Conservation (phyloP, 1,284 basidiomycete species). For the Fistulinella cinereoalba region DNA sequence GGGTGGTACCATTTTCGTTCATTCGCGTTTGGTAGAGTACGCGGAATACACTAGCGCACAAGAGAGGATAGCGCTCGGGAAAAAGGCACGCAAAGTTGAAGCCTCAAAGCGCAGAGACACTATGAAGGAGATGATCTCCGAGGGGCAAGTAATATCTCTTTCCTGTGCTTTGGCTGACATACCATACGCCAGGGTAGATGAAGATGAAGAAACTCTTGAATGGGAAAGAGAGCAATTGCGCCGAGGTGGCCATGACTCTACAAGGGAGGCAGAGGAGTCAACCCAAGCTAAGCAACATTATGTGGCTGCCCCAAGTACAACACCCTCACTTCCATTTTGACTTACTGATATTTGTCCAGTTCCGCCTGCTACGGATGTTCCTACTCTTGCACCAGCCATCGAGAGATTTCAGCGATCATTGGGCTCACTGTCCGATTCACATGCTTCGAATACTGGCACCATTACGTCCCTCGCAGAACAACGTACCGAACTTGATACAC, state of each 20-base stretch:
- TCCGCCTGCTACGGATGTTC: constrained; percentile 56
- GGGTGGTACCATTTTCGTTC: constrained; percentile 9
- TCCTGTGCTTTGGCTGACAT: constrained; percentile 12
- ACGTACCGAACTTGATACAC: constrained; percentile 63
- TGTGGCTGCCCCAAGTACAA: constrained; percentile 73
- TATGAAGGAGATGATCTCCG: constrained; percentile 86
- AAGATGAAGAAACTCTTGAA: constrained; percentile 85
- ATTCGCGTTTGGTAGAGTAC: constrained; percentile 53
- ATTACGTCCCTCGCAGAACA: constrained; percentile 67
- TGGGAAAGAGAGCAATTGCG: constrained; percentile 90
- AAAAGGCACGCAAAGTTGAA: constrained; percentile 77
- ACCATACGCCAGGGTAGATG: constrained; percentile 57
- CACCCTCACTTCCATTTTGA: background rate
- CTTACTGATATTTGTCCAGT: constrained; percentile 43
- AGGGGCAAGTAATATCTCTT: constrained; percentile 55
- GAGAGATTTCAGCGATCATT: constrained; percentile 62
- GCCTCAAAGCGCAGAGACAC: constrained; percentile 67
- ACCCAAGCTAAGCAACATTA: constrained; percentile 55
- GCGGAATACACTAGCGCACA: constrained; percentile 89
- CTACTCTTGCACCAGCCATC: constrained; percentile 55
- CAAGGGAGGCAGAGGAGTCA: constrained; percentile 27
- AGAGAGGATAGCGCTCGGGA: constrained; percentile 83
- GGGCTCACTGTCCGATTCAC: constrained; percentile 66
- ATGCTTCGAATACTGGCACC: constrained; percentile 61
- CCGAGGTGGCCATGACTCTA: constrained; percentile 58